phyloP scores from a whole-genome alignment of 1,139 yeast genomes.

The Debaryomyces nepalensis region DNA sequence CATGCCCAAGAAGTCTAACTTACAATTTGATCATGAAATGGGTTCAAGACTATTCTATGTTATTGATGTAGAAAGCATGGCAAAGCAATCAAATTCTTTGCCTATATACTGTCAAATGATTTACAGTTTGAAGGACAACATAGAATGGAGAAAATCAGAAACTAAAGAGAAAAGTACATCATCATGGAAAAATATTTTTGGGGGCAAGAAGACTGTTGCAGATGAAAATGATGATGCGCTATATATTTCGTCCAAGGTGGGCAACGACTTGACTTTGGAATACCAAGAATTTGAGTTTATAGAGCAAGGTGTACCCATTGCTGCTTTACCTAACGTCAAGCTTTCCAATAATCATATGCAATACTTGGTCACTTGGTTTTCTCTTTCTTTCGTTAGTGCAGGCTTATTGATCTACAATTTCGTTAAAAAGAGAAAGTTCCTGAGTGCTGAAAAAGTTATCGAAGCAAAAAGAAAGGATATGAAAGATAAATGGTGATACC shows the following conservation, averaged over 20 bases:
- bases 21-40: slow-evolving; percentile 77
- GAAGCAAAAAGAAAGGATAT: slow-evolving; percentile 47
- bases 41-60: slow-evolving; percentile 67
- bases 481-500: slow-evolving; percentile 29
- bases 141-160: slow-evolving; percentile 43
- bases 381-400: slow-evolving; percentile 72
- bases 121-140: slow-evolving; percentile 65
- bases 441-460: slow-evolving; percentile 46
- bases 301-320: slow-evolving; percentile 88
- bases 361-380: slow-evolving; percentile 94
- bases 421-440: slow-evolving; percentile 35
- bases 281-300: slow-evolving; percentile 57
- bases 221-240: slow-evolving; percentile 22
- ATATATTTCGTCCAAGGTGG: slow-evolving; percentile 23
- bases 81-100: slow-evolving; percentile 63
- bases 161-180: slow-evolving; percentile 15
- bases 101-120: slow-evolving; percentile 82
- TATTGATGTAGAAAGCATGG: slow-evolving; percentile 84
- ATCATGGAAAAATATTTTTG: slow-evolving; percentile 12
- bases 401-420: slow-evolving; percentile 55
- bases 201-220: slow-evolving; percentile 5
- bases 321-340: slow-evolving; percentile 76
- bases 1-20: slow-evolving; percentile 68
- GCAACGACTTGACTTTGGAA: slow-evolving; percentile 39
- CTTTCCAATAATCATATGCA: slow-evolving; percentile 90